These are phyloP conservation scores for Thermomyces lanuginosus DNA, from an alignment of 2,329 filamentous ascomycete species.

Conservation along the genomic window DNA sequence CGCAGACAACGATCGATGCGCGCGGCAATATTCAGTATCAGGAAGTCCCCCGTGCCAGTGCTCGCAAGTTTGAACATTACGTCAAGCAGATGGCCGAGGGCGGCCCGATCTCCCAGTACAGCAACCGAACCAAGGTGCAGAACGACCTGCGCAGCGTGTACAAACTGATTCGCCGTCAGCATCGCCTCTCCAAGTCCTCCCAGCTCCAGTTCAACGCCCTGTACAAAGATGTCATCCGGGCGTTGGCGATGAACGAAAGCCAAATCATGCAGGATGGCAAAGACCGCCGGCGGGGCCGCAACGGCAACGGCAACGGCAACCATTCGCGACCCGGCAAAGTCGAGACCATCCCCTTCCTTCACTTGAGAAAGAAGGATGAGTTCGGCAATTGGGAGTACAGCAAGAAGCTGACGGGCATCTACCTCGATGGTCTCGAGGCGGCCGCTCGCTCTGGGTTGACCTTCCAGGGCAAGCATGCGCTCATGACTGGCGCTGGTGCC, in stretches of 20 bases:
- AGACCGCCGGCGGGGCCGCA: conserved; percentile 39
- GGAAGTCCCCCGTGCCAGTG: conserved; percentile 71
- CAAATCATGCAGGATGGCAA: conserved; percentile 78
- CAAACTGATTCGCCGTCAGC: conserved; percentile 95
- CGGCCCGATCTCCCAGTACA: conserved; percentile 96
- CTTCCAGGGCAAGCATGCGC: conserved; percentile 84
- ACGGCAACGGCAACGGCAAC: conserved; percentile 33
- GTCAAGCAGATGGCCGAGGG: conserved; percentile 97
- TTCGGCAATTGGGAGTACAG: conserved; percentile 98
- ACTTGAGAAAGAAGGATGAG: conserved; percentile 91
- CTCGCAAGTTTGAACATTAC: conserved; percentile 94
- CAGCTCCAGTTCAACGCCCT: conserved; percentile 92
- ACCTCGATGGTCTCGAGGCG: conserved; percentile 80
- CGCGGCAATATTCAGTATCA: conserved; percentile 86
- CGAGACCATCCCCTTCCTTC: conserved; percentile 93
- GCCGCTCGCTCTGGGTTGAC: conserved; percentile 76
- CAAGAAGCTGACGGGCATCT: conserved; percentile 90
- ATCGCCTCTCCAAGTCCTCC: conserved; percentile 90
- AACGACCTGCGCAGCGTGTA: conserved; percentile 89
- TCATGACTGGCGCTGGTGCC: conserved; percentile 96
- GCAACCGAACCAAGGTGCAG: conserved; percentile 94
- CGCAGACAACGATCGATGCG: conserved; percentile 79
- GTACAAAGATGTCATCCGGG: conserved; percentile 86
- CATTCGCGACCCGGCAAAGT: conserved; percentile 74
- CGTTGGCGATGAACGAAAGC: conserved; percentile 91